Base-by-base conservation (phyloP, 2,329 filamentous ascomycete species). In the Aspergillus pseudoviridinutans region DNA sequence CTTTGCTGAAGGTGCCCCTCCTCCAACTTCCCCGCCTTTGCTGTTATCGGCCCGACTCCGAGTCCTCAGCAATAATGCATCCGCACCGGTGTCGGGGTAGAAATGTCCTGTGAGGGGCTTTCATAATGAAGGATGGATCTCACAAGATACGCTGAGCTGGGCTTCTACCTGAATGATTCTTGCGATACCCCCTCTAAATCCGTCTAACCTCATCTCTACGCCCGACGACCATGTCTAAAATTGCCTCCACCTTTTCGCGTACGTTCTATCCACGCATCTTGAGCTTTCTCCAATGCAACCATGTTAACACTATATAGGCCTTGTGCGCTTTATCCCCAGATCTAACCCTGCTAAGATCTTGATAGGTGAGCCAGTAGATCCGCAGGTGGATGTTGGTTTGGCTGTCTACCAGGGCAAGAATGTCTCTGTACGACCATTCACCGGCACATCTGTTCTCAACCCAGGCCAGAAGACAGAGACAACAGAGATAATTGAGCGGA, bases 271-370 rank as follows among this genome's bases (percentile, higher is more conserved):
- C 51, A 51, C 38, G 9, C 24, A 8, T 25, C 2, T 10, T 9
- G 2, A 24, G 24, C 29, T 8, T 14, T 14, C 28, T 28, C 22
- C 28, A 5, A 7, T 4, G 12, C 20, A 49, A 44, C 38, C 3
- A 44, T 32, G 9, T 53, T 63, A 51, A 64, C 46, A 53, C 6
- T 25, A 32, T 41, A n/a, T 54, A 85, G 83, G 84, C 69, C 79
- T 87, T 57, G 82, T 86, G 62, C 82, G 84, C 53, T 86, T 87
- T 64, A 69, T 81, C 20, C 81, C 84, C 54, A 81, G 79, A 65
- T 79, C 78, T 4, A 78, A 81, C 50, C 68, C 75, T 41, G 71
- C 73, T 58, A 79, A 78, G 60, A 68, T 83, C 54, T 72, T 84
- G 50, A 81, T 86, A 63, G 84, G 84, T 35, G 79, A 87, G 64